Evolutionary conservation across 108 stramenopile genomes (phyloP).

Genomic region (Schizochytrium sp.): DNA sequence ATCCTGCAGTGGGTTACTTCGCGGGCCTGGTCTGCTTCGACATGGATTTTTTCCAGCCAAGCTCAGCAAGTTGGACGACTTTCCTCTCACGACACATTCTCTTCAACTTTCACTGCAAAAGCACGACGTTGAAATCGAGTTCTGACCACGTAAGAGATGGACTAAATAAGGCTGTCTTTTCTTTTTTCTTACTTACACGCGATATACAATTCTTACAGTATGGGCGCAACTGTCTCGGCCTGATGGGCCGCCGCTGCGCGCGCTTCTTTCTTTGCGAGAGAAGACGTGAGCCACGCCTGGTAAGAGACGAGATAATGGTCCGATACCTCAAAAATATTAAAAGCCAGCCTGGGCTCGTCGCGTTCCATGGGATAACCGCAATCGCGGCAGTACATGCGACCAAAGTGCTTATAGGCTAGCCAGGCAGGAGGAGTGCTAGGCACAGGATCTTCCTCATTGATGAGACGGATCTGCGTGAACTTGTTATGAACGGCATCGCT

Average conservation of each 20-base stretch:
- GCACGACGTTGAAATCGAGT: not conserved
- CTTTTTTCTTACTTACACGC: too few relatives aligned
- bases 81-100: too few relatives aligned
- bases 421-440: not conserved
- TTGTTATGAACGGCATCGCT: not conserved
- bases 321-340: not conserved
- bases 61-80: too few relatives aligned
- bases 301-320: not conserved
- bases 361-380: not conserved
- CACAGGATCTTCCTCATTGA: not conserved
- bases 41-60: too few relatives aligned
- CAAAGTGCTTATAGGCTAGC: not conserved
- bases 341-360: not conserved
- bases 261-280: not conserved
- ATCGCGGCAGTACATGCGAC: not conserved
- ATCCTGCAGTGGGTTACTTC: too few relatives aligned
- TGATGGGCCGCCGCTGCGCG: too few relatives aligned
- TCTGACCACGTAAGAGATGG: not conserved
- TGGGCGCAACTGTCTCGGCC: too few relatives aligned
- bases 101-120: too few relatives aligned
- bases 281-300: not conserved
- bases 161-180: not conserved
- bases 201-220: too few relatives aligned
- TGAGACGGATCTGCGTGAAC: not conserved
- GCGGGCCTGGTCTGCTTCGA: too few relatives aligned